These are phyloP conservation scores for Cystobasidiaceae sp. DNA, from an alignment of 1,284 basidiomycete species.

Conservation along the genomic window DNA sequence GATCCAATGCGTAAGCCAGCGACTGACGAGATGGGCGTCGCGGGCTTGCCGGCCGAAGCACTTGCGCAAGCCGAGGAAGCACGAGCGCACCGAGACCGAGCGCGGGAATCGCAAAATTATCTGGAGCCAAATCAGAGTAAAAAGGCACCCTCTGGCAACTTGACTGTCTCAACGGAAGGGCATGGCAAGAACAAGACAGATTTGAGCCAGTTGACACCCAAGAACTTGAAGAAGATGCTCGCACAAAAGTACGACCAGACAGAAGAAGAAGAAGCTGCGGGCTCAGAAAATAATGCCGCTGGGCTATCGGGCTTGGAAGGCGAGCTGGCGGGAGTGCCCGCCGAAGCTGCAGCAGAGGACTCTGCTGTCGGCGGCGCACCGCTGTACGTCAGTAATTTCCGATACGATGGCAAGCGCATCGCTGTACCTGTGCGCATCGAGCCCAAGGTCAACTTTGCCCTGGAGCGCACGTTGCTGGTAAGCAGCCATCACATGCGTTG, in stretches of 20 bases:
- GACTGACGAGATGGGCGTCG: slow-evolving; percentile 69
- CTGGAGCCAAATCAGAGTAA: not conserved
- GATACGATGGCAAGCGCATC: slow-evolving; percentile 81
- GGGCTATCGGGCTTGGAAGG: too few relatives aligned
- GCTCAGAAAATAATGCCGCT: not conserved
- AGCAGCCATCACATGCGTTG: not conserved
- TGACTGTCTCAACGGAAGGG: slow-evolving; percentile 34
- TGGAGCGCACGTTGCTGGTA: slow-evolving; percentile 63
- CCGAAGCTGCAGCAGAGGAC: slow-evolving; percentile 31
- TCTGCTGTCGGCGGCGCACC: slow-evolving; percentile 14
- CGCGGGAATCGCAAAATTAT: slow-evolving; percentile 52
- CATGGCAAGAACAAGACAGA: slow-evolving; percentile 31
- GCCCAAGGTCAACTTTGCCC: slow-evolving; percentile 97
- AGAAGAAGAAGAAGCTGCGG: slow-evolving; percentile 44
- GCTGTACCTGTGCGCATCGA: slow-evolving; percentile 89
- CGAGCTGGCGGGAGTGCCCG: slow-evolving; percentile 26
- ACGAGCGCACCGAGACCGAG: slow-evolving; percentile 66
- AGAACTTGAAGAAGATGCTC: slow-evolving; percentile 41
- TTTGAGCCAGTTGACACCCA: slow-evolving; percentile 71
- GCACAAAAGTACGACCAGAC: slow-evolving; percentile 40
- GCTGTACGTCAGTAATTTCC: slow-evolving; percentile 64
- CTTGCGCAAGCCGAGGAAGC: slow-evolving; percentile 63
- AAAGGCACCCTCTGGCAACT: slow-evolving; percentile 4
- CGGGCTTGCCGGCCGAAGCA: slow-evolving; percentile 64
- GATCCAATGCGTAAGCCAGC: slow-evolving; percentile 52